phyloP scores from a whole-genome alignment of 2,329 filamentous ascomycete genomes.

The Pseudogymnoascus sp. region DNA sequence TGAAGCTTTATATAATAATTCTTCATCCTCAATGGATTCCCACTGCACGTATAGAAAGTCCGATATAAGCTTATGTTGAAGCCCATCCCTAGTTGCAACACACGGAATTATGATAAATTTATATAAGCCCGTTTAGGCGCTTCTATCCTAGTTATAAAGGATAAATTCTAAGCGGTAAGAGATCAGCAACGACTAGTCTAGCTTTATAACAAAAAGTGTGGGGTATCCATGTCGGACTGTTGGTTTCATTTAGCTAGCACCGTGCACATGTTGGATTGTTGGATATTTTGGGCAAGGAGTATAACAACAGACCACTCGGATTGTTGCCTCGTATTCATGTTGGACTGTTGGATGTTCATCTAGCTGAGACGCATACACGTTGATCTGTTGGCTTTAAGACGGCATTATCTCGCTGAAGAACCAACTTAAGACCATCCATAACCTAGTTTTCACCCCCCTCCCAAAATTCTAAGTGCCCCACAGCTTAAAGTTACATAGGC shows the following conservation, averaged over 20 bases:
- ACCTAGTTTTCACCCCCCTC: too few relatives aligned
- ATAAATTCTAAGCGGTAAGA: not conserved
- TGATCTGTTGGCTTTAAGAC: not conserved
- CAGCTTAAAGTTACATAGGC: not conserved
- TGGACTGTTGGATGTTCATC: too few relatives aligned
- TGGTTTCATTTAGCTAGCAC: too few relatives aligned
- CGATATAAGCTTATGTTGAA: not conserved
- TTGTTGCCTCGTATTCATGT: too few relatives aligned
- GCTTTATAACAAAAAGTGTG: not conserved
- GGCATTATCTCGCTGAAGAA: constrained; percentile 2
- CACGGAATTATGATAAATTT: not conserved
- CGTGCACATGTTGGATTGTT: too few relatives aligned
- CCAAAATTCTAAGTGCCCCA: not conserved
- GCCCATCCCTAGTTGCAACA: not conserved
- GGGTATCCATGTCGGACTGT: too few relatives aligned
- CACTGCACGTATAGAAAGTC: not conserved
- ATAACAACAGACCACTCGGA: too few relatives aligned
- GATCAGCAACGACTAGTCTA: not conserved
- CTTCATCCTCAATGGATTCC: not conserved
- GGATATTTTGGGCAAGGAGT: too few relatives aligned
- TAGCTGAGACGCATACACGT: too few relatives aligned
- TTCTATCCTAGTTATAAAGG: not conserved
- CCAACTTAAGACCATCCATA: too few relatives aligned
- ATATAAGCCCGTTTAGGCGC: not conserved
- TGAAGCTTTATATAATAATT: not conserved